Percentiles rank a stretch among this genome's conserved stretches.
Conservation (phyloP, 208 protist genomes). For the Porcisia deanei region DNA sequence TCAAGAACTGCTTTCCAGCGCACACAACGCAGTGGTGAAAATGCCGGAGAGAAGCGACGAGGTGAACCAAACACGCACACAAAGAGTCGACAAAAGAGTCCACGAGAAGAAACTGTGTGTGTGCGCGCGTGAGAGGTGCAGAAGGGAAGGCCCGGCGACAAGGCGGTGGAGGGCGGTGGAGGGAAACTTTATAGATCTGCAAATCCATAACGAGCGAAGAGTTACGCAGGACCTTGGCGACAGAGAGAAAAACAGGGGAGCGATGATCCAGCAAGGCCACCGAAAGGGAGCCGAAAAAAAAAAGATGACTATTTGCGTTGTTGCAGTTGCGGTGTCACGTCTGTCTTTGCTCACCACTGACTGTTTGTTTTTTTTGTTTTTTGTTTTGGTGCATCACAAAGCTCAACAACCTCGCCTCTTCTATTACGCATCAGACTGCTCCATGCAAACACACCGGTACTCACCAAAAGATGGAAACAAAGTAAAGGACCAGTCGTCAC, state of each 20-base stretch:
- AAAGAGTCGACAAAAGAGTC: neutral
- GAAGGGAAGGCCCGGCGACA: neutral
- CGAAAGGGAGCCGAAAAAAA: neutral
- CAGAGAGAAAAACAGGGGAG: neutral
- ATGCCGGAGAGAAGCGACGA: neutral
- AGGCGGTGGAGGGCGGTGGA: neutral
- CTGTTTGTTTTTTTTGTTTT: neutral
- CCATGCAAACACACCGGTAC: neutral
- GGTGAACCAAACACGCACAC: neutral
- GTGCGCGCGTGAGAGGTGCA: neutral
- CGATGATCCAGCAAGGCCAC: neutral
- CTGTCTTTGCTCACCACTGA: neutral
- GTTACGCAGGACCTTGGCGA: neutral
- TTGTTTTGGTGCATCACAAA: neutral
- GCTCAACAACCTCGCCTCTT: neutral
- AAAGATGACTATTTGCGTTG: neutral
- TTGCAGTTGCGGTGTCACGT: neutral
- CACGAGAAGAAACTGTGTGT: neutral
- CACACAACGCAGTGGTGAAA: neutral
- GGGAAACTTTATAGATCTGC: neutral
- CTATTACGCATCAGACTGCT: neutral
- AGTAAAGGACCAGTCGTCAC: neutral
- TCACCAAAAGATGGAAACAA: neutral
- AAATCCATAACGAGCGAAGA: neutral
- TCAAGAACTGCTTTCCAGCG: neutral